These are phyloP conservation scores for Agrostemma githago DNA, from an alignment of 148 eudicot species.

Conservation along the genomic window DNA sequence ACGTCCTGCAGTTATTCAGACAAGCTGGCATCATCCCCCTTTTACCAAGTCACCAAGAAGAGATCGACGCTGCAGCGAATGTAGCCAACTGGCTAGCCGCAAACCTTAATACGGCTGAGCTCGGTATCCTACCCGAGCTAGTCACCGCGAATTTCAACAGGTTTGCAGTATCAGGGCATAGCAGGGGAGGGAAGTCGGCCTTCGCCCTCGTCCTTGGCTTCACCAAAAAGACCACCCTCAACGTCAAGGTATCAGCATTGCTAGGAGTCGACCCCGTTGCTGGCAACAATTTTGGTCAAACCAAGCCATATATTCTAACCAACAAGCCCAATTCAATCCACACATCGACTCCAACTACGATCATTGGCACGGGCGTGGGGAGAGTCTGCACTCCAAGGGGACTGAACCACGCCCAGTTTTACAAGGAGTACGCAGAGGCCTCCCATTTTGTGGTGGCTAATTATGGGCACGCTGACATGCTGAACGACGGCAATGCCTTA, in stretches of 20 bases:
- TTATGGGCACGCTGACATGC: constrained; percentile 20
- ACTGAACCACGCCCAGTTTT: constrained; percentile 14
- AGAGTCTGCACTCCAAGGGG: constrained; percentile 7
- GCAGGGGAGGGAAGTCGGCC: constrained; percentile 51
- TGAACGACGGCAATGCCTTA: not conserved
- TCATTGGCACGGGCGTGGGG: constrained; percentile 13
- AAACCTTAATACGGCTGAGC: constrained; percentile 23
- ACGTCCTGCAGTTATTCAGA: not conserved
- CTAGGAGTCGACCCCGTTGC: constrained; percentile 49
- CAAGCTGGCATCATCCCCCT: not conserved
- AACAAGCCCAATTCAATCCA: constrained; percentile 4
- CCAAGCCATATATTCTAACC: constrained; percentile 5
- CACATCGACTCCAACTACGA: constrained; percentile 7
- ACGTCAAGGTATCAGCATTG: constrained; percentile 27
- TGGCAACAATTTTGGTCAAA: constrained; percentile 14
- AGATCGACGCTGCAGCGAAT: constrained; percentile 27
- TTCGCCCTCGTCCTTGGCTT: constrained; percentile 40
- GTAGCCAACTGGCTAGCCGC: constrained; percentile 34
- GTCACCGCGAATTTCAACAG: constrained; percentile 29
- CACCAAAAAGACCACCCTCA: not conserved
- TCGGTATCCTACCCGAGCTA: constrained; percentile 14
- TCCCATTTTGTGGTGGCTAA: constrained; percentile 17
- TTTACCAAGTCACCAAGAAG: constrained; percentile 11
- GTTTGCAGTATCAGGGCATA: constrained; percentile 43
- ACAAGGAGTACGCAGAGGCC: not conserved